Conservation (phyloP, 495 filamentous ascomycete genomes). For the Trichoderma gamsii region DNA sequence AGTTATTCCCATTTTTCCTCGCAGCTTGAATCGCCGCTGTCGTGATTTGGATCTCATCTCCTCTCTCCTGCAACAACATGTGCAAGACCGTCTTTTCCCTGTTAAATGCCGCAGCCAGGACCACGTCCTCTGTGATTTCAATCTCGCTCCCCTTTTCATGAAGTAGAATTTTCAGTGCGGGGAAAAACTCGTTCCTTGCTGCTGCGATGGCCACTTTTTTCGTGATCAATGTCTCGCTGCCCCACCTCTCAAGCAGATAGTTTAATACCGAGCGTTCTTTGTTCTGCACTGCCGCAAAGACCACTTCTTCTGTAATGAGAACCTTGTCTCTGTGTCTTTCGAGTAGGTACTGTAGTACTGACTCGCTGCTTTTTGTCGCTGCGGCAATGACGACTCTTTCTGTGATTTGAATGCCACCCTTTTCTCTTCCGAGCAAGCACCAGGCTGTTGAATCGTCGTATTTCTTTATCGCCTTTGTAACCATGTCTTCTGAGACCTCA, state of each 20-base stretch:
- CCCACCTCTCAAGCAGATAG: neutral
- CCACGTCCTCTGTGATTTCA: neutral
- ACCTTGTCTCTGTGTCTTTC: neutral
- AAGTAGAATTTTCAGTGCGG: neutral
- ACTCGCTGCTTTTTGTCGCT: neutral
- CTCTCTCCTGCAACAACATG: neutral
- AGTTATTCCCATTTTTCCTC: neutral
- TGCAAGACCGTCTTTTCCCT: neutral
- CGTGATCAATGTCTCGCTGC: neutral
- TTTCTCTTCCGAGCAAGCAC: neutral
- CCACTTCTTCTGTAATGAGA: neutral
- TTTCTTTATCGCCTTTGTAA: neutral
- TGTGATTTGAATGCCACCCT: neutral
- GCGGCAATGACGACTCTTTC: neutral
- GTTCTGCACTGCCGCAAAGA: neutral
- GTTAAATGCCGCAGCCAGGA: neutral
- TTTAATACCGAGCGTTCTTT: neutral
- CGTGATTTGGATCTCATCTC: neutral
- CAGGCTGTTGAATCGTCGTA: neutral
- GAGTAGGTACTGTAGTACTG: neutral
- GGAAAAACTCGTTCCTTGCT: neutral
- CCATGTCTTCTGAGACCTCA: neutral
- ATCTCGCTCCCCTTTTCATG: neutral
- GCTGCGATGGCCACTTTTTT: neutral
- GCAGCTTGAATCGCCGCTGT: neutral